phyloP scores from a whole-genome alignment of 2,329 filamentous ascomycete genomes.

The Anthostomella pinea region DNA sequence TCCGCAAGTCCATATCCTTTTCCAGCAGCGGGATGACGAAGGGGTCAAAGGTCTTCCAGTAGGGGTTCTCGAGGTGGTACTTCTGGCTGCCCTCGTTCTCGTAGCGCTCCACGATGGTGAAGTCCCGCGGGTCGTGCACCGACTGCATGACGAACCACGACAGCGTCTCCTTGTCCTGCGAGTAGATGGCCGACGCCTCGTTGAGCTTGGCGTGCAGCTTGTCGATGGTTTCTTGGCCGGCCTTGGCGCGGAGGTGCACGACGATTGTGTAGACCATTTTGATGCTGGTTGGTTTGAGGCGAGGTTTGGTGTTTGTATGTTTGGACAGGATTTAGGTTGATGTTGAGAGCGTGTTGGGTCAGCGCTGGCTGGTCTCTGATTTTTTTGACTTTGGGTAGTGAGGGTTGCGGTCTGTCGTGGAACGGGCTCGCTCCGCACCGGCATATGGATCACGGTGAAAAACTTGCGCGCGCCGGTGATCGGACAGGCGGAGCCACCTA shows the following conservation, averaged over 20 bases:
- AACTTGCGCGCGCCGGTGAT: too few species aligned
- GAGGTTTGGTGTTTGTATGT: too few species aligned
- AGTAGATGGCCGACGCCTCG: constrained; percentile 71
- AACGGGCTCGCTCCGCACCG: too few species aligned
- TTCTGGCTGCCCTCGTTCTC: constrained; percentile 61
- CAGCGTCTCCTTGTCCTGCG: constrained; percentile 67
- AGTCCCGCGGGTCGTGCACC: constrained; percentile 63
- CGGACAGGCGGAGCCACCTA: too few species aligned
- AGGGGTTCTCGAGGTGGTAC: constrained; percentile 65
- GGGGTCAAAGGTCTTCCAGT: constrained; percentile 74
- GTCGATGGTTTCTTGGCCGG: constrained; percentile 58
- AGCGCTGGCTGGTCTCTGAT: too few species aligned
- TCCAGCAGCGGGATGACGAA: constrained; percentile 69
- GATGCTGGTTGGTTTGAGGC: too few species aligned
- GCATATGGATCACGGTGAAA: too few species aligned
- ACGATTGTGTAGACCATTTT: constrained; percentile 68
- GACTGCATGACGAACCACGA: constrained; percentile 79
- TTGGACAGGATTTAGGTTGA: too few species aligned
- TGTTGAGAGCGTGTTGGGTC: too few species aligned
- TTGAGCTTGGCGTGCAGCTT: constrained; percentile 70
- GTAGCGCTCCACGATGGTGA: constrained; percentile 75
- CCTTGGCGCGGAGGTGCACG: constrained; percentile 68
- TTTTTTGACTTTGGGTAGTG: too few species aligned
- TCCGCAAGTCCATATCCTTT: constrained; percentile 65
- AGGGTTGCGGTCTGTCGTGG: too few species aligned